Conservation (phyloP, 1,284 basidiomycete genomes). For the Flammula alnicola region DNA sequence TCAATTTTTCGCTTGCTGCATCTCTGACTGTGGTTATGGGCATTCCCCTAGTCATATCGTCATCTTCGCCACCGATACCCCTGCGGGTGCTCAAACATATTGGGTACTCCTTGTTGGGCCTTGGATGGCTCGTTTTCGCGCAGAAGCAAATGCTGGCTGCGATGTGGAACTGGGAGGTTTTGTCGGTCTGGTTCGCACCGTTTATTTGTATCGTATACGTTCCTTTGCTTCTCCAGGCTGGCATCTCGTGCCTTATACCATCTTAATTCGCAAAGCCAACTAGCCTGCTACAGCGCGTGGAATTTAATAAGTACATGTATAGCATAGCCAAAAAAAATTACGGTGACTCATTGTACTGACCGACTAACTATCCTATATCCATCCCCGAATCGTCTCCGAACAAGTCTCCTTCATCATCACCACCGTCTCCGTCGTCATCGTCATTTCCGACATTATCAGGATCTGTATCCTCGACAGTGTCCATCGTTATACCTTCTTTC, state of each 20-base stretch:
- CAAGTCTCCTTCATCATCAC: conserved; percentile 53
- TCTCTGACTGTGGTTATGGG: conserved; percentile 66
- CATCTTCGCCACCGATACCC: conserved; percentile 29
- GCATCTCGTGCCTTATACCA: conserved; percentile 53
- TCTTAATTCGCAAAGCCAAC: neutral
- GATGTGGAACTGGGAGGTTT: conserved; percentile 72
- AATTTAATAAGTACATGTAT: conserved; percentile 1
- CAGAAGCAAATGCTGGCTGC: conserved; percentile 49
- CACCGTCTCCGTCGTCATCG: conserved; percentile 39
- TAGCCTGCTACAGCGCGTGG: neutral
- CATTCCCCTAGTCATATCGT: conserved; percentile 59
- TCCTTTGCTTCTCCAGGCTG: conserved; percentile 72
- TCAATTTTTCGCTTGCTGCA: conserved; percentile 89
- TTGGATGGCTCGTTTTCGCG: conserved; percentile 60
- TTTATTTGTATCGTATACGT: conserved; percentile 74
- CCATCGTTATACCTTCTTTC: conserved; percentile 62
- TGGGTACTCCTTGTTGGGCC: conserved; percentile 50
- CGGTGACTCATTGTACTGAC: conserved; percentile 6
- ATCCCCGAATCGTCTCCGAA: conserved; percentile 61
- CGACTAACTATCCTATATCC: conserved; percentile 30
- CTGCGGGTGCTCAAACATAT: conserved; percentile 43
- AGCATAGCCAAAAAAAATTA: neutral
- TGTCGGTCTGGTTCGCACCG: conserved; percentile 77
- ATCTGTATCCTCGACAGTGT: conserved; percentile 50
- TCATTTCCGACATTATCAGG: conserved; percentile 46